These are phyloP conservation scores for Sphenostylis stenocarpa DNA, from an alignment of 306 rosid species.

Conservation along the genomic window DNA sequence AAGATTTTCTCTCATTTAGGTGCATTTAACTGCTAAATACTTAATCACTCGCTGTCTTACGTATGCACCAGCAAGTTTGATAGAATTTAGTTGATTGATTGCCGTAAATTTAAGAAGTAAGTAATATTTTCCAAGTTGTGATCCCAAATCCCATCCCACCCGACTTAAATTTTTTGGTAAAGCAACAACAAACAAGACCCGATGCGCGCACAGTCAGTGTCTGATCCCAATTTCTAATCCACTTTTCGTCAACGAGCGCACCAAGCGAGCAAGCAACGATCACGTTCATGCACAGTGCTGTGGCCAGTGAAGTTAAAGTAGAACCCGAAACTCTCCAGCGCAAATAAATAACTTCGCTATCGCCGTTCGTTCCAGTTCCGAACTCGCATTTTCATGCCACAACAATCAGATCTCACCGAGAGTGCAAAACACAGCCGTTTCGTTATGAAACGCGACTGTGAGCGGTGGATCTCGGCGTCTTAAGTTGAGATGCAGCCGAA, in stretches of 20 bases:
- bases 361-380: not conserved
- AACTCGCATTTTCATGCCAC: not conserved
- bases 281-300: constrained; percentile 33
- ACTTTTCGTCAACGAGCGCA: constrained; percentile 24
- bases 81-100: not conserved
- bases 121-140: not conserved
- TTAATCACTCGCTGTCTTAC: not conserved
- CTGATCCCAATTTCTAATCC: constrained; percentile 6
- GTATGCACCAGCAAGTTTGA: not conserved
- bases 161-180: not conserved
- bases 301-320: constrained; percentile 2
- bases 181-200: not conserved
- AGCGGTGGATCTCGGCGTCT: constrained; percentile 43
- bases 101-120: not conserved
- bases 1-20: not conserved
- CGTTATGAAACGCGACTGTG: constrained; percentile 28
- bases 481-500: constrained; percentile 96
- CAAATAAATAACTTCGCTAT: not conserved
- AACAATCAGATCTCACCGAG: constrained; percentile 25
- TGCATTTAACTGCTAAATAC: not conserved
- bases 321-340: constrained; percentile 11
- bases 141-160: not conserved
- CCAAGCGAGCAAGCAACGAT: not conserved
- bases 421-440: not conserved
- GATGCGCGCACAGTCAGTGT: constrained; percentile 19